A percentile compares a stretch with the other conserved stretches of the same genome.
Evolutionary conservation across 768 basidiomycete genomes (phyloP).

Genomic region (Mrakia gelida): DNA sequence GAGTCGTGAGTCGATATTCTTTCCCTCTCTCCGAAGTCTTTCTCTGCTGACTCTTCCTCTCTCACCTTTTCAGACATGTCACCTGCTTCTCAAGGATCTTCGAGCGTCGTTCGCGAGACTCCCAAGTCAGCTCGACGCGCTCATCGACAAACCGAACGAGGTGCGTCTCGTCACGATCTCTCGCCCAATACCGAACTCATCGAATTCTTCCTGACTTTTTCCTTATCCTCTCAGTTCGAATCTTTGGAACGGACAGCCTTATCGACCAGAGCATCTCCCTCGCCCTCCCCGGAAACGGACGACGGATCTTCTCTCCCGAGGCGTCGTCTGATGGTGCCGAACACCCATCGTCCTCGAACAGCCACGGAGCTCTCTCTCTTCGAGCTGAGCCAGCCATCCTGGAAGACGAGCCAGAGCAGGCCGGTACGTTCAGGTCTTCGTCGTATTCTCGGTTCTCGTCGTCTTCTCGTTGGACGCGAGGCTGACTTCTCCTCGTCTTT

Average conservation of each 20-base stretch:
- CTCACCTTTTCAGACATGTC: constrained; percentile 1
- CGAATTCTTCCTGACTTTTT: neutral
- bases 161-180: neutral
- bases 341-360: neutral
- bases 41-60: neutral
- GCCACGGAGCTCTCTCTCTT: neutral
- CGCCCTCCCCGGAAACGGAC: neutral
- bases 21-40: too few relatives aligned
- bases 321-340: neutral
- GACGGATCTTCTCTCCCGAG: neutral
- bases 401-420: constrained; percentile 6
- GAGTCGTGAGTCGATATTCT: neutral
- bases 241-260: constrained; percentile 8
- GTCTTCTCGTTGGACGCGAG: neutral
- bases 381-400: neutral
- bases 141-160: constrained; percentile 25
- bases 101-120: constrained; percentile 7
- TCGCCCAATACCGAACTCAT: neutral
- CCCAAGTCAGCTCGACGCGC: constrained; percentile 27
- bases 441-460: neutral
- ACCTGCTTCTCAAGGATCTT: neutral
- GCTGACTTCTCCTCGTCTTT: neutral
- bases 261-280: constrained; percentile 11
- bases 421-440: neutral
- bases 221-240: neutral